These are phyloP conservation scores for Plicaturopsis crispa DNA, from an alignment of 768 basidiomycete genomes.

Conservation along the genomic window DNA sequence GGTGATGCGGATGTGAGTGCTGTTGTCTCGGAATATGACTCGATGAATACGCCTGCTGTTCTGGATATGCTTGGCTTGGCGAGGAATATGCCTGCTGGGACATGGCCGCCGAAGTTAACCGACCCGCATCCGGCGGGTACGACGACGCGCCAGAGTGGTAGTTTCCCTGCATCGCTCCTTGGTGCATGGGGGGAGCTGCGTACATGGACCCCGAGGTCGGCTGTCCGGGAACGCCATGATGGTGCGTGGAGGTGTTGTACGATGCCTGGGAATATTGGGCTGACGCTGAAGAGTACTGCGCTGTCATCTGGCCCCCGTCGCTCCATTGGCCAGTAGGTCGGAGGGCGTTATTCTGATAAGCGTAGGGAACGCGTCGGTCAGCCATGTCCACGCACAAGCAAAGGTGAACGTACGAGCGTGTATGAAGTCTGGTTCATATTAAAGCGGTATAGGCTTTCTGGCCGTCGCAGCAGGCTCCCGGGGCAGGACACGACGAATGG, in stretches of 20 bases:
- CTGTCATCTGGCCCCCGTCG: slow-evolving; percentile 13
- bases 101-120: slow-evolving; percentile 16
- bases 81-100: slow-evolving; percentile 7
- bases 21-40: slow-evolving; percentile 29
- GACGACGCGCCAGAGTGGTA: slow-evolving; percentile 6
- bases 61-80: slow-evolving; percentile 16
- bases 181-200: slow-evolving; percentile 15
- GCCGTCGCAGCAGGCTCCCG: slow-evolving; percentile 20
- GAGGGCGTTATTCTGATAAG: slow-evolving; percentile 20
- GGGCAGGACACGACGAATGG: slow-evolving; percentile 16
- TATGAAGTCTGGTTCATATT: slow-evolving; percentile 8
- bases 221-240: slow-evolving; percentile 15
- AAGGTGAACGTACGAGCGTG: too few relatives aligned
- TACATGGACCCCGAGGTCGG: slow-evolving; percentile 9
- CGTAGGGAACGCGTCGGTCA: slow-evolving; percentile 20
- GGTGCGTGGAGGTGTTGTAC: slow-evolving; percentile 13
- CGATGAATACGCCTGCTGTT: slow-evolving; percentile 25
- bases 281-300: slow-evolving; percentile 18
- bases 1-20: not conserved
- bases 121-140: slow-evolving; percentile 6
- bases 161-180: slow-evolving; percentile 7
- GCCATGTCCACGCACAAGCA: too few relatives aligned
- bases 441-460: slow-evolving; percentile 10
- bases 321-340: slow-evolving; percentile 30
- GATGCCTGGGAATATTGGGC: slow-evolving; percentile 15